Evolutionary conservation across 495 filamentous ascomycete genomes (phyloP).

Genomic region (Penicillium mononematosum): DNA sequence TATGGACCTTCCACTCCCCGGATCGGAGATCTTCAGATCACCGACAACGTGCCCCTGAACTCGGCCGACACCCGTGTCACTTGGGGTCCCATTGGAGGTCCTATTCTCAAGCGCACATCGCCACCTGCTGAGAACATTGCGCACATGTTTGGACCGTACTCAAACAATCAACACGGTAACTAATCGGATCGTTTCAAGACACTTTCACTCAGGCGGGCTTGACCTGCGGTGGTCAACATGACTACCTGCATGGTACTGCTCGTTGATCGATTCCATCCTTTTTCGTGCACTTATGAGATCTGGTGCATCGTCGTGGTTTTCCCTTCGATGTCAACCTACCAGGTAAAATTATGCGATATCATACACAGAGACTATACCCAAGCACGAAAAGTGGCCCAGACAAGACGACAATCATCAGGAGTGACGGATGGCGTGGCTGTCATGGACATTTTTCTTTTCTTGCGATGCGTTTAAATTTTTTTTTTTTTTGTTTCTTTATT

Average conservation of each 20-base stretch:
- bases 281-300: neutral
- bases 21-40: neutral
- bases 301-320: neutral
- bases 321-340: neutral
- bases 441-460: neutral
- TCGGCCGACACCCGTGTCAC: neutral
- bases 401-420: neutral
- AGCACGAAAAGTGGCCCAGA: neutral
- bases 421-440: neutral
- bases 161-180: neutral
- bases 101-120: neutral
- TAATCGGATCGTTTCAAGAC: neutral
- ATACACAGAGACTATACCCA: neutral
- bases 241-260: neutral
- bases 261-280: neutral
- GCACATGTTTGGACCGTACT: neutral
- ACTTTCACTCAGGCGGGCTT: neutral
- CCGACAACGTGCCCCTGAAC: neutral
- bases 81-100: conserved; percentile 8
- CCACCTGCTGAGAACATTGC: neutral
- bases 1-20: neutral
- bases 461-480: neutral
- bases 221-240: neutral
- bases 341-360: neutral
- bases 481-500: neutral